Base-by-base conservation (phyloP, 106 monocot species). In the Hemerocallis citrina region DNA sequence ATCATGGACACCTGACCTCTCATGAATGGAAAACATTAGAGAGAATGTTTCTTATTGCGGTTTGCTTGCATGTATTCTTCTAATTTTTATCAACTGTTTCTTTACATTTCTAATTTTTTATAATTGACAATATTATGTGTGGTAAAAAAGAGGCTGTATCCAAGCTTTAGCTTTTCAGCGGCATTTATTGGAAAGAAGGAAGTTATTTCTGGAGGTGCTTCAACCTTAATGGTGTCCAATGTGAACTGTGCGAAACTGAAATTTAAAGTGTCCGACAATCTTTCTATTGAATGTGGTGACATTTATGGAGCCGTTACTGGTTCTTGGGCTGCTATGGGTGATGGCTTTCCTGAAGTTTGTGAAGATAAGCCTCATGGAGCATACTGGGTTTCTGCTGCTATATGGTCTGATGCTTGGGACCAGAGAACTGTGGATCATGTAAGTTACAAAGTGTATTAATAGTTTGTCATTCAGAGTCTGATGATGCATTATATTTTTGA, bases 401-500 rank as follows among this genome's bases (percentile, higher is more conserved):
- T 74, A 2, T 98, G 96, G 96, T 91, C 91, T 79, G 88, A 92
- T 81, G 79, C 96, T 7, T 98, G 96, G 96, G 88, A 98, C 54
- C 66, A 77, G 64, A 72, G 72, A 69, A 92, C 96, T 56, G 62
- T 91, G 36, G 91, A 98, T 52, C 87, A 88, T 69, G 96, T 98
- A 84, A 83, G 85, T 65, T 69, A 54, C 30, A 42, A 20, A 4
- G n/a, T 72, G 59, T 58, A 36, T 19, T 27, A 35, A 27, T 36
- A 35, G 27, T 57, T 57, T 35, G 55, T 32, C 6, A 15, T 34
- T 55, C 14, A 9, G 3, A 28, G 9, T 11, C 51, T 13, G 51
- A 28, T 7, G 13, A 27, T 54, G 54, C 54, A 54, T 16, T 54
- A 16, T 32, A 15, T 30, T 54, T 16, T 24, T 8, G 0, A n/a